Percentiles rank a stretch among this genome's conserved stretches.
phyloP scores from a whole-genome alignment of 2,329 filamentous ascomycete species.

The Aaosphaeria pasadenensis region DNA sequence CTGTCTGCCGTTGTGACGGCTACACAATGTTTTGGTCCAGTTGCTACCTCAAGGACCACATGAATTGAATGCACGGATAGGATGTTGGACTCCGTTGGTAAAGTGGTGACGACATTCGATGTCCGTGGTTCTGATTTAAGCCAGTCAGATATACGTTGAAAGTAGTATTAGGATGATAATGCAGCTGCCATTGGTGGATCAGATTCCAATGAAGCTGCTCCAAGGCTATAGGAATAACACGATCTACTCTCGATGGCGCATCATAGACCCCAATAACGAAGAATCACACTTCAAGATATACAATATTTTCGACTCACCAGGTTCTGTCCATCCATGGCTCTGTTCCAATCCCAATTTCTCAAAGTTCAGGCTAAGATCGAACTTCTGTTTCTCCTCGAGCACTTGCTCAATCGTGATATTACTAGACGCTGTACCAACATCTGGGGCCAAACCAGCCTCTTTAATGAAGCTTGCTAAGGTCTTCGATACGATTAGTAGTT shows the following conservation, averaged over 20 bases:
- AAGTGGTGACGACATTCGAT: constrained; percentile 39
- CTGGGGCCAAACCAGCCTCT: constrained; percentile 53
- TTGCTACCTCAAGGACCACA: constrained; percentile 20
- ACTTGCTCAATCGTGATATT: constrained; percentile 57
- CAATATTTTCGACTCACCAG: constrained; percentile 35
- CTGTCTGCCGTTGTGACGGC: constrained; percentile 37
- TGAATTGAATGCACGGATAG: constrained; percentile 47
- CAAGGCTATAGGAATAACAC: no score
- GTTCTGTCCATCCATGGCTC: constrained; percentile 44
- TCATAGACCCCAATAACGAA: background rate
- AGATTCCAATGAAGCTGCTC: no score
- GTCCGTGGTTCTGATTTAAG: constrained; percentile 42
- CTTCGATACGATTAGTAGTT: constrained; percentile 25
- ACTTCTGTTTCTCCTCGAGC: constrained; percentile 59
- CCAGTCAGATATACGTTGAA: no score
- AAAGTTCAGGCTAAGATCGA: constrained; percentile 54
- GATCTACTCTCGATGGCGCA: no score
- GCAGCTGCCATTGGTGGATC: no score
- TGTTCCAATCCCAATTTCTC: constrained; percentile 53
- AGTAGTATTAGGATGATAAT: background rate
- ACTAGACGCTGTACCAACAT: constrained; percentile 44
- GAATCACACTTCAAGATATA: background rate
- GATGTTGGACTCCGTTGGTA: constrained; percentile 53
- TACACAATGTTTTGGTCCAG: constrained; percentile 19
- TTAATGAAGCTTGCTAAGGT: constrained; percentile 57